phyloP scores from a whole-genome alignment of 2,329 filamentous ascomycete genomes.

The Xylaria sp. region DNA sequence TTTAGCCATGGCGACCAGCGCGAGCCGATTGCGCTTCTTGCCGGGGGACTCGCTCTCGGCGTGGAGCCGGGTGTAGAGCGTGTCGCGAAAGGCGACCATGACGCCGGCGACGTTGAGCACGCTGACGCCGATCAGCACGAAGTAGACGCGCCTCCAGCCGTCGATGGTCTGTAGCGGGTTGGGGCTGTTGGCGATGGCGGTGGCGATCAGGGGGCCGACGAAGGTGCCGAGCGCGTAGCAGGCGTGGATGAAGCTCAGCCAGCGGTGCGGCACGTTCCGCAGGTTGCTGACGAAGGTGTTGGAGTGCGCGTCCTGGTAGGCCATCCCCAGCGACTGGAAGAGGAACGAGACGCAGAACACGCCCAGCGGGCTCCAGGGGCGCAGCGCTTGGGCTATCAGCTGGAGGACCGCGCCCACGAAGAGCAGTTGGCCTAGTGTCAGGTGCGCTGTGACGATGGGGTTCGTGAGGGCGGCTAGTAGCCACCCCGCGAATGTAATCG shows the following conservation, averaged over 20 bases:
- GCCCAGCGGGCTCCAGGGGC: slow-evolving; percentile 66
- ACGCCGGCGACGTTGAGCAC: slow-evolving; percentile 61
- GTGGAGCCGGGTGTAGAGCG: slow-evolving; percentile 48
- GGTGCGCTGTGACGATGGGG: slow-evolving; percentile 60
- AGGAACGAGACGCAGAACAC: slow-evolving; percentile 68
- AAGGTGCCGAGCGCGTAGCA: slow-evolving; percentile 69
- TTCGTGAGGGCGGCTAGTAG: slow-evolving; percentile 67
- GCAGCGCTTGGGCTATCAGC: slow-evolving; percentile 62
- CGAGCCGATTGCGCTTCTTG: slow-evolving; percentile 49
- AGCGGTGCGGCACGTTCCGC: slow-evolving; percentile 63
- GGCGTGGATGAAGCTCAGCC: slow-evolving; percentile 72
- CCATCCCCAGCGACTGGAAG: slow-evolving; percentile 67
- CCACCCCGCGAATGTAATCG: slow-evolving; percentile 69
- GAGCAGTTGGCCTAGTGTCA: slow-evolving; percentile 67
- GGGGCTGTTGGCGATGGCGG: slow-evolving; percentile 56
- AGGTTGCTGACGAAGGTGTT: slow-evolving; percentile 69
- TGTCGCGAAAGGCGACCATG: slow-evolving; percentile 61
- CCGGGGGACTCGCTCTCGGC: neutral
- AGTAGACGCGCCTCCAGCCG: slow-evolving; percentile 67
- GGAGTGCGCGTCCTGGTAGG: slow-evolving; percentile 70
- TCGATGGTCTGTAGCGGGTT: slow-evolving; percentile 40
- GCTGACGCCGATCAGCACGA: slow-evolving; percentile 63
- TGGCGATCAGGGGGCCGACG: slow-evolving; percentile 65
- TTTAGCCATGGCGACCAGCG: slow-evolving; percentile 56
- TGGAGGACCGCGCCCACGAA: slow-evolving; percentile 66